A percentile compares a stretch with the other conserved stretches of the same genome.
Evolutionary conservation across 2,329 filamentous ascomycete species (phyloP).

Genomic region (Exutisphaerella laricina): DNA sequence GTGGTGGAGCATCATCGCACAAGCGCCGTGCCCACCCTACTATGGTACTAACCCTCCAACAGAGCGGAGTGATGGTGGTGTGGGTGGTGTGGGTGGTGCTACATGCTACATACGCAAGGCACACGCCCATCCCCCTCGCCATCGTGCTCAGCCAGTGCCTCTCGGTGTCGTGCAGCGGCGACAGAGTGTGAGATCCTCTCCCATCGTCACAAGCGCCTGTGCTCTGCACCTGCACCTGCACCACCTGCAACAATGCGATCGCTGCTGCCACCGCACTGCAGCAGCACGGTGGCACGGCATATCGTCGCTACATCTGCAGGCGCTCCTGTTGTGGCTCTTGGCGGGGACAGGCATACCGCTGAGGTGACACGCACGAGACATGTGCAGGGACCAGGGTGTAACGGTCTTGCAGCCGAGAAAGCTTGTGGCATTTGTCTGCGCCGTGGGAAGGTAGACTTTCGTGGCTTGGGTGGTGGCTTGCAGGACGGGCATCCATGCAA

Average conservation of each 20-base stretch:
- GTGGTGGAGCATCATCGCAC: conserved; percentile 1
- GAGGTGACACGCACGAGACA: neutral
- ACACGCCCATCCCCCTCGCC: too few species aligned
- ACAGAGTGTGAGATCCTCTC: too few species aligned
- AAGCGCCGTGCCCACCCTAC: too few species aligned
- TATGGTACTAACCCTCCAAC: too few species aligned
- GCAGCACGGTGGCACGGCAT: neutral
- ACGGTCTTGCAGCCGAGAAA: conserved; percentile 1
- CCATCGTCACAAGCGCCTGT: neutral
- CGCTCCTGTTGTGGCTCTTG: neutral
- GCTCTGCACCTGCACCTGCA: neutral
- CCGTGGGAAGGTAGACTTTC: neutral
- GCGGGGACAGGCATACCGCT: neutral
- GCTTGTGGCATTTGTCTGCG: neutral
- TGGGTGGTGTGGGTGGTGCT: neutral
- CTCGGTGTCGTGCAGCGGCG: too few species aligned
- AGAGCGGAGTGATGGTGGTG: too few species aligned
- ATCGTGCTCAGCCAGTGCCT: too few species aligned
- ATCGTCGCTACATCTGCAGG: neutral
- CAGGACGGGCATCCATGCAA: neutral
- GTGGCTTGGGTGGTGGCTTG: conserved; percentile 1
- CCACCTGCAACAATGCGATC: too few species aligned
- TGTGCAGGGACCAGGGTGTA: neutral
- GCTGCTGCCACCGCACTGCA: too few species aligned
- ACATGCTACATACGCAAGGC: neutral